Evolutionary conservation across 441 rosid genomes (phyloP).

Genomic region (Bruguiera hainesii): DNA sequence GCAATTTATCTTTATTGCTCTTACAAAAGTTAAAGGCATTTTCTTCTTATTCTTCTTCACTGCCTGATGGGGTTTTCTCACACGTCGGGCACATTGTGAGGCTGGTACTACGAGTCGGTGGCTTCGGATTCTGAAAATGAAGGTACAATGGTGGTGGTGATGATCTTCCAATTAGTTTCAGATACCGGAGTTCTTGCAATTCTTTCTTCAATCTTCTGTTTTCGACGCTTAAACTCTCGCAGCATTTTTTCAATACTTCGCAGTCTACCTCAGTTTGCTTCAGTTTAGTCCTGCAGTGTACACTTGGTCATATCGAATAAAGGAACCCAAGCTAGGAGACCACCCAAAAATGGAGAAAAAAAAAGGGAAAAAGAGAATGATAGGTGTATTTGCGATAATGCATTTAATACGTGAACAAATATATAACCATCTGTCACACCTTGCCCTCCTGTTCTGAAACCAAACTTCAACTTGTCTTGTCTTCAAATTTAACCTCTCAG

Average conservation of each 20-base stretch:
- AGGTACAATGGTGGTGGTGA: too few relatives aligned
- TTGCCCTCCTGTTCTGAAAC: conserved; percentile 66
- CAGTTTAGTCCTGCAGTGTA: conserved; percentile 42
- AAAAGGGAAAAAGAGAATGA: too few relatives aligned
- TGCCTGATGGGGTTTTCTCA: conserved; percentile 11
- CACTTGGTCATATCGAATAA: background rate
- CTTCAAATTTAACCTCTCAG: conserved; percentile 38
- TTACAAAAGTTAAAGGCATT: too few relatives aligned
- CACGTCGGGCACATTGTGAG: conserved; percentile 24
- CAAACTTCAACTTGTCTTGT: conserved; percentile 64
- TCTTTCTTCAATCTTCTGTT: conserved; percentile 42
- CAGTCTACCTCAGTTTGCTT: conserved; percentile 44
- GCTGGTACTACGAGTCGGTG: too few relatives aligned
- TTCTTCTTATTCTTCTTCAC: too few relatives aligned
- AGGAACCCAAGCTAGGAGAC: background rate
- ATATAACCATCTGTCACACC: conserved; percentile 20
- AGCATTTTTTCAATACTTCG: conserved; percentile 37
- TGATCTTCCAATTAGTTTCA: conserved; percentile 9
- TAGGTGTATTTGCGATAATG: too few relatives aligned
- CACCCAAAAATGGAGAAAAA: too few relatives aligned
- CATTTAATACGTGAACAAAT: too few relatives aligned
- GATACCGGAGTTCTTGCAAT: conserved; percentile 32
- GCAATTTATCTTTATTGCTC: too few relatives aligned
- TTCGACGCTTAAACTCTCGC: conserved; percentile 35
- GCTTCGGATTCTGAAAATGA: conserved; percentile 7